These are phyloP conservation scores for Aurantiochytrium sp. DNA, from an alignment of 108 stramenopile genomes.

Conservation along the genomic window DNA sequence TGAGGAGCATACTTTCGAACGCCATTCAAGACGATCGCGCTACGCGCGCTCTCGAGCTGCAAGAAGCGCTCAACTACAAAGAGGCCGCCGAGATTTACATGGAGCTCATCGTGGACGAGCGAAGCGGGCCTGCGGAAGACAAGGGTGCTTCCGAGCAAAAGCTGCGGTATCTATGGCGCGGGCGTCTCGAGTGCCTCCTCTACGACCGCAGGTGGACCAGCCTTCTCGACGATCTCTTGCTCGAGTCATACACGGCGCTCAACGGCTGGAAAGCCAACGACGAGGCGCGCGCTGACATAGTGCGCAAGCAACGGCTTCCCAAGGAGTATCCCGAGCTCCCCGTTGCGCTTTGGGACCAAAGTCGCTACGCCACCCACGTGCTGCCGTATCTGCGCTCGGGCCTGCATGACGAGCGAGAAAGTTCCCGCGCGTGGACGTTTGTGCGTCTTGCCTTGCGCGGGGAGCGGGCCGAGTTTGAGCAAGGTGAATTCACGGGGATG, in stretches of 20 bases:
- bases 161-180: not conserved
- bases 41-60: not conserved
- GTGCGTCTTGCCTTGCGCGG: not conserved
- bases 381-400: not conserved
- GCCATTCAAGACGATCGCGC: not conserved
- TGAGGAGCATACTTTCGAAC: slow-evolving; percentile 37
- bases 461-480: not conserved
- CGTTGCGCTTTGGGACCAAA: not conserved
- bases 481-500: not conserved
- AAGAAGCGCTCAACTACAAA: not conserved
- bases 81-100: not conserved
- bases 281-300: not conserved
- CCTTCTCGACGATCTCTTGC: not conserved
- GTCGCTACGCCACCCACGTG: not conserved
- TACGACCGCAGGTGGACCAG: not conserved
- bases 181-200: not conserved
- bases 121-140: not conserved
- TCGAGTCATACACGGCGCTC: not conserved
- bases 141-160: not conserved
- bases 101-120: not conserved
- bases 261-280: not conserved
- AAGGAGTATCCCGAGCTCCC: not conserved
- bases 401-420: not conserved
- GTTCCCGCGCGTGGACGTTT: not conserved
- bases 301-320: not conserved